These are phyloP conservation scores for Jatropha curcas DNA, from an alignment of 345 rosid genomes.

Conservation along the genomic window DNA sequence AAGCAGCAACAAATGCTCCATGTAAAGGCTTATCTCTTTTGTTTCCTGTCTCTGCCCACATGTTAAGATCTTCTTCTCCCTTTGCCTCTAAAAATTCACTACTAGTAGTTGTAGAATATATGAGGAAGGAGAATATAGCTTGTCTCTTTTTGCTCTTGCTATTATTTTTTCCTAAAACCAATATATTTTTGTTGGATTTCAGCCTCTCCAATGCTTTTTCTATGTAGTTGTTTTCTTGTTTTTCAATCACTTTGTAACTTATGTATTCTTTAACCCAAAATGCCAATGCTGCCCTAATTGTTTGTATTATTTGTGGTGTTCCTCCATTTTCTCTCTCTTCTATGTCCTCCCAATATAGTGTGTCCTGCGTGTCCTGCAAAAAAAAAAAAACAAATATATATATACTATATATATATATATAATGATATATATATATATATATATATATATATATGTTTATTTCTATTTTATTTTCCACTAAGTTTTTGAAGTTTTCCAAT, in stretches of 20 bases:
- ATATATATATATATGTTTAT: no score
- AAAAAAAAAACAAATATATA: no score
- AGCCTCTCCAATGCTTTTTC: conserved; percentile 45
- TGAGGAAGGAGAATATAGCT: conserved; percentile 55
- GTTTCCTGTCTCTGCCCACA: conserved; percentile 47
- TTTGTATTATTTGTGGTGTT: conserved; percentile 63
- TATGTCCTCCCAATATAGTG: conserved; percentile 44
- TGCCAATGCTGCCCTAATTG: conserved; percentile 50
- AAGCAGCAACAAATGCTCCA: conserved; percentile 51
- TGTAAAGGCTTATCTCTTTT: conserved; percentile 52
- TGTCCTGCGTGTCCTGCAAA: no score
- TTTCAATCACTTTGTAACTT: conserved; percentile 32
- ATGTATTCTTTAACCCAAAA: conserved; percentile 63
- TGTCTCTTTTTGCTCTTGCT: conserved; percentile 31
- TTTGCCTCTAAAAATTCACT: not conserved
- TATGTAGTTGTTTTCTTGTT: conserved; percentile 38
- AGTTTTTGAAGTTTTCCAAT: no score
- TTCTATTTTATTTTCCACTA: no score
- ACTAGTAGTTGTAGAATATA: conserved; percentile 32
- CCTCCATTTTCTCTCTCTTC: conserved; percentile 62
- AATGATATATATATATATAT: no score
- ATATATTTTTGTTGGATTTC: conserved; percentile 39
- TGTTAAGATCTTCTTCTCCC: conserved; percentile 9
- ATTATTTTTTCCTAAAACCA: conserved; percentile 40
- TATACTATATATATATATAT: no score